These are phyloP conservation scores for Abrus pulchellus DNA, from an alignment of 306 rosid species.

Conservation along the genomic window DNA sequence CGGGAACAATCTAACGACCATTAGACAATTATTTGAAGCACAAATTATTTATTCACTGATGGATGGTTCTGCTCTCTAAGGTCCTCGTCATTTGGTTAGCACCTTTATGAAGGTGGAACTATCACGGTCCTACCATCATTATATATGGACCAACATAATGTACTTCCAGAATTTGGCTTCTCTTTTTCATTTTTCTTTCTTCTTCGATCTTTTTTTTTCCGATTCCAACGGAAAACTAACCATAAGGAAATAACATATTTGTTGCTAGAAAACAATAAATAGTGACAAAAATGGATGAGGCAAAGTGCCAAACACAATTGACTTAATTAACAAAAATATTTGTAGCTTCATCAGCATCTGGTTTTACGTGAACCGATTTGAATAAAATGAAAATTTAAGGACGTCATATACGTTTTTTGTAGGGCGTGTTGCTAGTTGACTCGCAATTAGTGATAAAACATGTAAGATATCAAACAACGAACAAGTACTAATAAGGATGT, in stretches of 20 bases:
- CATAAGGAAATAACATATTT: neutral
- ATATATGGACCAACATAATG: neutral
- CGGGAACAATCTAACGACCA: neutral
- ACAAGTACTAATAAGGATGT: too few species aligned
- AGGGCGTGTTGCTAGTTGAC: too few species aligned
- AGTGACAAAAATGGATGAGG: neutral
- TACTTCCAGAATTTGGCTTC: neutral
- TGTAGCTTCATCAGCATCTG: too few species aligned
- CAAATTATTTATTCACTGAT: neutral
- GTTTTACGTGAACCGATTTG: too few species aligned
- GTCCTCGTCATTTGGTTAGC: conserved; percentile 1
- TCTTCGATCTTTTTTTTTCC: neutral
- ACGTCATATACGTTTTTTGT: too few species aligned
- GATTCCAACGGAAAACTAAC: neutral
- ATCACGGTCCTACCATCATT: neutral
- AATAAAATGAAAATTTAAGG: too few species aligned
- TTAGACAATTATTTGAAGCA: neutral
- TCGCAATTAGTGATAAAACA: too few species aligned
- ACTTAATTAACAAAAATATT: too few species aligned
- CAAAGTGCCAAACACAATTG: neutral
- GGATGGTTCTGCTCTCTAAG: neutral
- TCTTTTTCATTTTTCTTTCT: neutral
- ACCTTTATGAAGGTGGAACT: neutral
- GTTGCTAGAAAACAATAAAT: neutral
- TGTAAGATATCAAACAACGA: too few species aligned